Percentiles rank a stretch among this genome's conserved stretches.
These are phyloP conservation scores for Combretum micranthum DNA, from an alignment of 345 rosid genomes.

Conservation along the genomic window DNA sequence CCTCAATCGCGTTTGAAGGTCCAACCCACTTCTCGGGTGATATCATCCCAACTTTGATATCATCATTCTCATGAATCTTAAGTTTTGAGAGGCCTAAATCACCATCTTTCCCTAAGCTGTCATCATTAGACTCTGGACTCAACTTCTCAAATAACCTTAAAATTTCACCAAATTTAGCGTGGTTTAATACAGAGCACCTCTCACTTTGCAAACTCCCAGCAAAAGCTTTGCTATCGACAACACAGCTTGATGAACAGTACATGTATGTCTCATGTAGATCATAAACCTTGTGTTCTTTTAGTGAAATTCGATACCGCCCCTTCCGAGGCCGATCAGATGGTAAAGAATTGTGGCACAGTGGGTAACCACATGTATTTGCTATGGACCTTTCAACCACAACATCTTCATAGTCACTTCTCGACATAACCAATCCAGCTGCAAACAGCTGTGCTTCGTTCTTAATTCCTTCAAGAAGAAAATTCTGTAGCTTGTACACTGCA, in stretches of 20 bases:
- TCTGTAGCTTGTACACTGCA: conserved; percentile 58
- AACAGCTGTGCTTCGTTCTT: conserved; percentile 45
- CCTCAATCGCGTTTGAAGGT: conserved; percentile 79
- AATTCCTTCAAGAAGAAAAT: conserved; percentile 52
- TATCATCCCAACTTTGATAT: conserved; percentile 23
- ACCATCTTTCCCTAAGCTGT: conserved; percentile 18
- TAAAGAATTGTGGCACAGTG: conserved; percentile 39
- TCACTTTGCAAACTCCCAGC: conserved; percentile 41
- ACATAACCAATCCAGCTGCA: conserved; percentile 53
- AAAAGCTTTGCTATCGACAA: conserved; percentile 49
- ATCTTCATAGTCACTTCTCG: conserved; percentile 61
- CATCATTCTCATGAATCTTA: conserved; percentile 48
- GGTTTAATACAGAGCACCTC: conserved; percentile 39
- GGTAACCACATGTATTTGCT: conserved; percentile 62
- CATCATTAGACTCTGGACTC: conserved; percentile 16
- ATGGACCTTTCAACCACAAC: conserved; percentile 66
- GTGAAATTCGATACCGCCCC: conserved; percentile 57
- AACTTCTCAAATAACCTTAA: conserved; percentile 35
- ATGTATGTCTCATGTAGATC: conserved; percentile 46
- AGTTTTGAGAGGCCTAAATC: conserved; percentile 47
- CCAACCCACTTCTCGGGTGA: conserved; percentile 46
- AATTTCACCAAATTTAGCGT: conserved; percentile 35
- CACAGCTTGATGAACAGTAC: conserved; percentile 64
- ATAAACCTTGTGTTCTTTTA: conserved; percentile 70
- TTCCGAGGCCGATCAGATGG: conserved; percentile 44